Evolutionary conservation across 2,329 filamentous ascomycete genomes (phyloP), one percentile per base, ranked within the genome.

Genomic region (Arthrobotrys entomopaga): DNA sequence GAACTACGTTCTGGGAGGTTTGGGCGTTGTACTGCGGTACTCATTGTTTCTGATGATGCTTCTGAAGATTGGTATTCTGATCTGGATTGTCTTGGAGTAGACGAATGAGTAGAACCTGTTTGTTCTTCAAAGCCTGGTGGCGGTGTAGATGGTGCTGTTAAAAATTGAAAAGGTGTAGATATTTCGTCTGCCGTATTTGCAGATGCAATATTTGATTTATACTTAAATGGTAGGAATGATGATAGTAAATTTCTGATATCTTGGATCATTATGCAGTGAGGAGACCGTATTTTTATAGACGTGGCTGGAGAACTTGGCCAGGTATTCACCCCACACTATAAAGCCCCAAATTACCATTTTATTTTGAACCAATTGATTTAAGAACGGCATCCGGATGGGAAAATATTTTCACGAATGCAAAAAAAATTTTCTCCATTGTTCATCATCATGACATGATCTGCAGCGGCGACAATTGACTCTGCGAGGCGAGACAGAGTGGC

Each of bases 391-490:
- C 3, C 40, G n/a, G 11, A 43, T 15, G 40, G 42, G 13, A 15
- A 46, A 46, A 46, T 46, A 7, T 19, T 46, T 15, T 46, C 29
- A 34, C 10, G 29, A n/a, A n/a, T 46, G 42, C 16, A 15, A 1
- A 46, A 19, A 1, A 1, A 5, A 10, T 2, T 67, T 49, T 67
- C 22, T 60, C 38, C 40, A 50, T n/a, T 40, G 29, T 43, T 59
- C 70, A 74, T 74, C 70, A 74, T 67, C 29, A 74, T 74, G 70
- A 64, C 34, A 67, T 74, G 48, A 57, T 6, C 63, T 22, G 5
- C 46, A 10, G 46, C 24, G 34, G 26, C 10, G 3, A 38, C 34
- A 20, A 22, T 20, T 22, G 16, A 29, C 49, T 16, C 7, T 11
- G 20, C 60, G 19, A 24, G 22, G n/a, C 53, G 49, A 42, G 16